A percentile compares a stretch with the other conserved stretches of the same genome.
Conservation (phyloP, 2,329 filamentous ascomycete species). For the Torrubiellomyces zombiae region DNA sequence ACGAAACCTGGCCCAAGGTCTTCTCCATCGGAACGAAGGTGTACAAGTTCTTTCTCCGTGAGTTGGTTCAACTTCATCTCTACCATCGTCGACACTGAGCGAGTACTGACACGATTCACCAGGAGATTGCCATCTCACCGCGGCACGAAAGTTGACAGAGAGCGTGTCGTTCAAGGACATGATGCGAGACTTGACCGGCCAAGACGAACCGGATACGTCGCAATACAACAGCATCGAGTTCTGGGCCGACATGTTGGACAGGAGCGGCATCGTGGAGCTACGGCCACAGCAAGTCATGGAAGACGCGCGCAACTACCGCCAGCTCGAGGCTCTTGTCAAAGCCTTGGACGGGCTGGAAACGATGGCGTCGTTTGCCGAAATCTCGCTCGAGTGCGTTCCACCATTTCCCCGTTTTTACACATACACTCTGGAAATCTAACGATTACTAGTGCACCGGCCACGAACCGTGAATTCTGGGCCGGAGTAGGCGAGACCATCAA, state of each 20-base stretch:
- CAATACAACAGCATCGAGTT: slow-evolving; percentile 23
- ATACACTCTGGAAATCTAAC: slow-evolving; percentile 1
- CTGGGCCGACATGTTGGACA: slow-evolving; percentile 20
- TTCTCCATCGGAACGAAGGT: slow-evolving; percentile 52
- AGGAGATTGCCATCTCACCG: slow-evolving; percentile 35
- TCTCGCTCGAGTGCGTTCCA: slow-evolving; percentile 33
- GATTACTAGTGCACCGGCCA: slow-evolving; percentile 12
- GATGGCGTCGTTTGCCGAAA: slow-evolving; percentile 37
- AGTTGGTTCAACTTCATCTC: slow-evolving; percentile 21
- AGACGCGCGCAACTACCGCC: slow-evolving; percentile 46
- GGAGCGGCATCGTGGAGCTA: slow-evolving; percentile 17
- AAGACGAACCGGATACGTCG: slow-evolving; percentile 19
- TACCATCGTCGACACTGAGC: no score
- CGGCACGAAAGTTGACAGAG: slow-evolving; percentile 35
- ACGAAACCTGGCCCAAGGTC: slow-evolving; percentile 54
- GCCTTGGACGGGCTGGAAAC: slow-evolving; percentile 53
- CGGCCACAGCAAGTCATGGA: slow-evolving; percentile 26
- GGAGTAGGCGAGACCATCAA: slow-evolving; percentile 38
- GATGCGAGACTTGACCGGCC: slow-evolving; percentile 22
- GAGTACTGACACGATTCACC: background rate
- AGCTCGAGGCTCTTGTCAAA: slow-evolving; percentile 50
- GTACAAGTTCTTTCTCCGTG: slow-evolving; percentile 76
- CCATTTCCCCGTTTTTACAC: background rate
- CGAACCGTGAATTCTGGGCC: slow-evolving; percentile 33
- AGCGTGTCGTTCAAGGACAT: slow-evolving; percentile 33